Evolutionary conservation across 106 monocot species (phyloP), one percentile per base, ranked within the genome.

Genomic region (Xerophyta viscosa): DNA sequence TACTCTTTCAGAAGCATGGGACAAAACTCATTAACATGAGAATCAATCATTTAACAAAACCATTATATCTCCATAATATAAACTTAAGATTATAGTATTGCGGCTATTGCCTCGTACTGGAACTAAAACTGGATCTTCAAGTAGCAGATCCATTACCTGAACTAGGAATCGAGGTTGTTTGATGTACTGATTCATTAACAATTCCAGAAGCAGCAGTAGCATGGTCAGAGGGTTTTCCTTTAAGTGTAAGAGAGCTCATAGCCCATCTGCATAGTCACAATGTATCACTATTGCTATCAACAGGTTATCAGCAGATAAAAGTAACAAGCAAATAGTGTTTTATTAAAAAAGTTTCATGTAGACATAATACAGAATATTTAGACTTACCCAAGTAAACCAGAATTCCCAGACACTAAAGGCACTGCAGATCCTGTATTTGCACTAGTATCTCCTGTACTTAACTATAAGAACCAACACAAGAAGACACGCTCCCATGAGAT

Each of bases 161-260:
- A 22, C 42, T 73, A 44, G 57, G 31, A 65, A 65, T 73, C 33
- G 84, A 77, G 21, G 77, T 23, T 37, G 72, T 41, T 46, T 74
- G 69, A 71, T 58, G 29, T 54, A 64, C 33, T 48, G 76, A 27
- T 26, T 49, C 31, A 50, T 43, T 84, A 48, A 77, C 36, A 72
- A 63, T 84, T 56, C 53, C 64, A 62, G 82, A 66, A 55, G 65
- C 61, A 50, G 64, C 17, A 29, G 70, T 61, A 58, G 54, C 58
- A 63, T 87, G 72, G 9, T 96, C 94, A 56, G 88, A 74, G 47
- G 73, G 39, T 69, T 88, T 96, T 64, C 88, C 94, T 57, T 96
- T 96, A 13, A 60, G 57, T 10, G 81, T 86, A 47, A 91, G 63
- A 70, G 91, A 86, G 44, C 81, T 91, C 85, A 91, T 96, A 29